These are phyloP conservation scores for Stephanodiscus minutulus DNA, from an alignment of 108 stramenopile genomes.

Conservation along the genomic window DNA sequence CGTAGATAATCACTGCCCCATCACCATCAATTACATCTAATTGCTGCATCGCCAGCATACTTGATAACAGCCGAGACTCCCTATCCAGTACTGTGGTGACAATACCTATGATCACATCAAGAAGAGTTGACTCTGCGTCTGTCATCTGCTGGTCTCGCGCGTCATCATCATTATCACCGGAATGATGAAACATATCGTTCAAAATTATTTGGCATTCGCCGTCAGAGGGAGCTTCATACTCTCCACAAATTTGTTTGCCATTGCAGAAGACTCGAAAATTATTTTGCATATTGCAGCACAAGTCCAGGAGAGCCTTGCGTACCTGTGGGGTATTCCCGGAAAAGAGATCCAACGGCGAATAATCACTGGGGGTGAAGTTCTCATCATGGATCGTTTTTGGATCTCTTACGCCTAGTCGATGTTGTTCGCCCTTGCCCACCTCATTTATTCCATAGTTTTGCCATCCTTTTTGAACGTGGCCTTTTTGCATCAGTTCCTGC, in stretches of 20 bases:
- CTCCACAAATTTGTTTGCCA: conserved; percentile 41
- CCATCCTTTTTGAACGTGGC: conserved; percentile 56
- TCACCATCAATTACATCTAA: conserved; percentile 73
- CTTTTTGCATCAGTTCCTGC: conserved; percentile 48
- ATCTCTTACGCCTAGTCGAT: too few relatives aligned
- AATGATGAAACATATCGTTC: conserved; percentile 12
- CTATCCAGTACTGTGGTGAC: conserved; percentile 29
- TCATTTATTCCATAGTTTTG: conserved; percentile 12
- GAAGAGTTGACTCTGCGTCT: conserved; percentile 17
- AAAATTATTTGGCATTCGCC: conserved; percentile 16
- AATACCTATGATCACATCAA: conserved; percentile 16
- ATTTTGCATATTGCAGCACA: conserved; percentile 66
- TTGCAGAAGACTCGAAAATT: conserved; percentile 59
- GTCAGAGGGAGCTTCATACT: conserved; percentile 19
- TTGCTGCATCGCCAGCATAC: conserved; percentile 54
- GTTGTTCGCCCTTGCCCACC: conserved; percentile 19
- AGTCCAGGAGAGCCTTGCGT: conserved; percentile 33
- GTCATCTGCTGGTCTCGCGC: not conserved
- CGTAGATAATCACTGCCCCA: conserved; percentile 66
- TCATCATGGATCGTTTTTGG: not conserved
- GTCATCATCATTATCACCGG: not conserved
- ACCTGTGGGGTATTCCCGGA: conserved; percentile 44
- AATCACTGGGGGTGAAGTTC: conserved; percentile 29
- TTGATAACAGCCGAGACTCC: conserved; percentile 44
- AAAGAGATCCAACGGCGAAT: conserved; percentile 66